Evolutionary conservation across 2,329 filamentous ascomycete genomes (phyloP).

Genomic region (Aureobasidium sp.): DNA sequence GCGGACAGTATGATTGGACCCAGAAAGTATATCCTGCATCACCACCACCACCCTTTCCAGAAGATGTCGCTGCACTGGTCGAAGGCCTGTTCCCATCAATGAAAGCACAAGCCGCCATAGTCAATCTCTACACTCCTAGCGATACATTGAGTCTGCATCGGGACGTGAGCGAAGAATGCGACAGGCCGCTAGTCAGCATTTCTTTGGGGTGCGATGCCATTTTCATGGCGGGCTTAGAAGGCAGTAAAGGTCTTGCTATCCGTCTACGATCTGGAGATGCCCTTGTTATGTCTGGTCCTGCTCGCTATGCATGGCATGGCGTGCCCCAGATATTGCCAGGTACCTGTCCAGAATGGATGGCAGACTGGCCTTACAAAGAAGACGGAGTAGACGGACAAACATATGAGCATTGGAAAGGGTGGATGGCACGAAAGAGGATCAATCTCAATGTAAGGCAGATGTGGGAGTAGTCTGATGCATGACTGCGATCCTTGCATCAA

Average conservation of each 20-base stretch:
- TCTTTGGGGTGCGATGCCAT: constrained; percentile 85
- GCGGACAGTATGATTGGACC: constrained; percentile 96
- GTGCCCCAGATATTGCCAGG: constrained; percentile 75
- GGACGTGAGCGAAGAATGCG: constrained; percentile 80
- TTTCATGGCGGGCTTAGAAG: constrained; percentile 66
- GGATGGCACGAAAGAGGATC: constrained; percentile 81
- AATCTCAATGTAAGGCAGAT: constrained; percentile 93
- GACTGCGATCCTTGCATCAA: not conserved
- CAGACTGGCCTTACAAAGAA: constrained; percentile 58
- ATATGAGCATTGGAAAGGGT: constrained; percentile 67
- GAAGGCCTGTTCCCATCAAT: constrained; percentile 66
- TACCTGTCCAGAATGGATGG: constrained; percentile 69
- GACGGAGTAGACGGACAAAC: constrained; percentile 21
- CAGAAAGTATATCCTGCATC: constrained; percentile 67
- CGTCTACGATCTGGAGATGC: constrained; percentile 77
- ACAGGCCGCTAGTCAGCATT: constrained; percentile 71
- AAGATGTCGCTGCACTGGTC: constrained; percentile 61
- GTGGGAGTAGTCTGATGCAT: constrained; percentile 37
- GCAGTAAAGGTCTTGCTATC: constrained; percentile 41
- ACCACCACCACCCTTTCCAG: constrained; percentile 63
- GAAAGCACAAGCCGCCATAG: constrained; percentile 77
- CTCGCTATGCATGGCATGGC: constrained; percentile 89
- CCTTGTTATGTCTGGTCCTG: constrained; percentile 76
- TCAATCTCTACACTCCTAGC: constrained; percentile 85
- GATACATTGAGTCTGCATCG: constrained; percentile 90